Evolutionary conservation across 2,329 filamentous ascomycete species (phyloP).

Genomic region (Trichoderma citrinoviride): DNA sequence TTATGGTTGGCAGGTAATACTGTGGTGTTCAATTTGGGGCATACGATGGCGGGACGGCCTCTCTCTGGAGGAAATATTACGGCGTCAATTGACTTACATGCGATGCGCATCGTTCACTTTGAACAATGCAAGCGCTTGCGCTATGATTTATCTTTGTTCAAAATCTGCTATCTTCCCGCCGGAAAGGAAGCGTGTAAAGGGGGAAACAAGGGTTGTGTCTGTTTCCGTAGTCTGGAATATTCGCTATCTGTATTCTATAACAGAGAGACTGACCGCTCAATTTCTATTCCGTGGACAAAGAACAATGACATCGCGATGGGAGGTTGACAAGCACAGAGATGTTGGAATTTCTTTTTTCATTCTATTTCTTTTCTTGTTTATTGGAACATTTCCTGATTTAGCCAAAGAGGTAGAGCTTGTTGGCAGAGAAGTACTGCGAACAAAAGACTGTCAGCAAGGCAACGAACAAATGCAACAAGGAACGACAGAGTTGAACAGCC

Average conservation of each 20-base stretch:
- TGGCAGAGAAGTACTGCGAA: constrained; percentile 52
- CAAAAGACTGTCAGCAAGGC: background rate
- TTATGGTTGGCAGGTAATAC: background rate
- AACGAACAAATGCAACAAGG: background rate
- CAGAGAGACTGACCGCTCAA: background rate
- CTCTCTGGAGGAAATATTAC: background rate
- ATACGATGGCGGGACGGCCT: background rate
- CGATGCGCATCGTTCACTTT: background rate
- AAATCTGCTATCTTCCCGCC: background rate
- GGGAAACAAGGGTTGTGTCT: background rate
- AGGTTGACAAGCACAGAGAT: background rate
- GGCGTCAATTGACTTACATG: background rate
- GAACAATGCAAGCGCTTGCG: constrained; percentile 4
- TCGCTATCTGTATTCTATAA: background rate
- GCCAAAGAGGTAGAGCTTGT: constrained; percentile 57
- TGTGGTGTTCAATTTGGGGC: background rate
- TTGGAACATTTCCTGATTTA: constrained; percentile 34
- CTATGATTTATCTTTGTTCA: background rate
- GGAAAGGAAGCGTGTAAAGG: background rate
- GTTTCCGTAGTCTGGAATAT: background rate
- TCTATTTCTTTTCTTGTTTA: background rate
- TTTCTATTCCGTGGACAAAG: background rate
- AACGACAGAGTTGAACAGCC: background rate
- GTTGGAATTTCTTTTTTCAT: background rate
- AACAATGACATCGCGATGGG: background rate